Base-by-base conservation (phyloP, 2,329 filamentous ascomycete species). In the Talaromyces atroroseus region DNA sequence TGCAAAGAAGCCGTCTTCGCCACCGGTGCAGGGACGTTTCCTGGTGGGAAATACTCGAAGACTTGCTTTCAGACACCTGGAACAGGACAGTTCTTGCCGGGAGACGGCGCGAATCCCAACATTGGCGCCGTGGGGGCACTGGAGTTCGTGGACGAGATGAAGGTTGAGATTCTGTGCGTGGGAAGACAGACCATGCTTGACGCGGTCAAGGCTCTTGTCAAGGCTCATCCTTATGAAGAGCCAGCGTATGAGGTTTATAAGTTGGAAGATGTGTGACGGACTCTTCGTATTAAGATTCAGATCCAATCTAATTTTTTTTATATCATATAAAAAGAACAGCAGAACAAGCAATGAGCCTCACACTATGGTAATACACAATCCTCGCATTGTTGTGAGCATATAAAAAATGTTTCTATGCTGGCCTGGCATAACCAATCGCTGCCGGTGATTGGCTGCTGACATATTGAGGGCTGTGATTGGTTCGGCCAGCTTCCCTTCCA, bases 181-280 rank as follows among this genome's bases (percentile, higher is more conserved):
- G 74, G 74, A 3, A 67, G 66, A 50, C 61, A 66, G 47, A 63
- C 71, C 10, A 71, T 74, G 69, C 50, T 67, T 29, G 61, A 67
- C 38, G 74, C 74, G 2, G 75, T 78, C 16, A 61, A 71, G 58
- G 73, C 67, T 38, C 61, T 78, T 62, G 59, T 73, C 23, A 66
- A 67, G 58, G 70, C 71, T n/a, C 75, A 77, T 68, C 75, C 75
- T 5, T 78, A 77, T 61, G 75, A 77, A 54, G 72, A 75, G 59
- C 71, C 74, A 23, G 72, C 69, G 12, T 75, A 76, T 64, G 74
- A 75, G 59, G 75, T 77, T 21, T 73, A 72, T 59, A 74, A 69
- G 59, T 66, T 75, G 64, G 75, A 77, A 61, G 64, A 74, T 62
- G 65, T 75, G n/a, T 59, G 49, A 57, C 23, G 32, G 32, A 21